Base-by-base conservation (phyloP, 768 basidiomycete species). In the Russula sp. region DNA sequence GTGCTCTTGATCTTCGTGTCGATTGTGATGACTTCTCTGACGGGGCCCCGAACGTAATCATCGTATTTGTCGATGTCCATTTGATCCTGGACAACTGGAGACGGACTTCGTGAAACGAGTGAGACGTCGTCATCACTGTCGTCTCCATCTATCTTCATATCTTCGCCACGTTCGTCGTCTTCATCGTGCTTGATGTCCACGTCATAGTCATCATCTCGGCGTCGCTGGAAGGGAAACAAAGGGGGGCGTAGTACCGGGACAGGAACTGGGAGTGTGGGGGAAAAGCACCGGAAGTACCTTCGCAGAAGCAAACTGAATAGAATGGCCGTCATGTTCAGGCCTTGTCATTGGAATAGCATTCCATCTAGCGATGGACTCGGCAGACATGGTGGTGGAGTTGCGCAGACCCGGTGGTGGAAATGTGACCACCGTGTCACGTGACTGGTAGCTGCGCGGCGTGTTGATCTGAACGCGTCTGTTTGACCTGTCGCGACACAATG, bases 1-100 rank as follows among this genome's bases (percentile, higher is more conserved):
- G 83, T 81, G 48, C 82, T 79, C 72, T 88, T 88, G 70, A 94
- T 85, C 73, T 81, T 90, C 48, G 90, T 92, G 57, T 93, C 87
- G 60, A 92, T 84, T 9, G 92, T 92, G 66, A 92, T 81, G 68
- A 85, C 79, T 71, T 93, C 91, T 36, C 77, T 81, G 54, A 78
- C 78, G 5, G 78, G 71, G 10, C 80, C 79, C 34, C 73, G 76
- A 57, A 82, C 74, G 72, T 85, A 82, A 71, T 89, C 86, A 68
- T 90, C 88, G 72, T 89, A 89, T 69, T 84, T 84, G 73, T 79
- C 76, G 54, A 81, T 69, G 62, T 88, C 83, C 82, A 83, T 84
- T 32, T 73, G 70, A 66, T 82, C 79, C 28, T 68, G 64, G 16
- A 57, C 77, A 1, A 71, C 67, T 0, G 91, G 90, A n/a, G 91